phyloP scores from a whole-genome alignment of 2,329 filamentous ascomycete species.

The Zopfia rhizophila region DNA sequence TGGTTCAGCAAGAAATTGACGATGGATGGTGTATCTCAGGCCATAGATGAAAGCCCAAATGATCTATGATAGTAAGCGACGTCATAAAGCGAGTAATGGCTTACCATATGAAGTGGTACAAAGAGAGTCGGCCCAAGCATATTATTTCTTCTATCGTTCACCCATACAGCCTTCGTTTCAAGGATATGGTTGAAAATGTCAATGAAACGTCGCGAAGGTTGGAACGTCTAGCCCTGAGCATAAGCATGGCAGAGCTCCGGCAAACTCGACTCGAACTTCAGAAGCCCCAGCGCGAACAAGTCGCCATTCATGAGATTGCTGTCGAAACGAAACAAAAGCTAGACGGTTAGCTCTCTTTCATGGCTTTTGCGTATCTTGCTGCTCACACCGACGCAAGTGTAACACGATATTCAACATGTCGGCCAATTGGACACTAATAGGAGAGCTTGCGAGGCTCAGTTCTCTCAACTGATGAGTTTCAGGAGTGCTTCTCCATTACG shows the following conservation, averaged over 20 bases:
- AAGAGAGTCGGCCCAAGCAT: not conserved
- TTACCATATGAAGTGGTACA: conserved; percentile 1
- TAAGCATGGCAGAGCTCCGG: conserved; percentile 4
- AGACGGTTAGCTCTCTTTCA: conserved; percentile 4
- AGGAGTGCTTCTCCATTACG: not conserved
- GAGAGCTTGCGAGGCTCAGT: conserved; percentile 3
- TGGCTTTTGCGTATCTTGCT: not conserved
- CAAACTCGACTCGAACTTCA: not conserved
- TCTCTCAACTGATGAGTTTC: conserved; percentile 7
- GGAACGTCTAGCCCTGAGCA: not conserved
- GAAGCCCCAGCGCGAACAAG: not conserved
- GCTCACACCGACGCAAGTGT: not conserved
- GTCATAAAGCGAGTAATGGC: too few relatives aligned
- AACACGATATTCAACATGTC: not conserved
- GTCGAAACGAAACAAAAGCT: not conserved
- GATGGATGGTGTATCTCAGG: too few relatives aligned
- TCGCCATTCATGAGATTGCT: not conserved
- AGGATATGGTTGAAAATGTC: conserved; percentile 5
- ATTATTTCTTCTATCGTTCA: not conserved
- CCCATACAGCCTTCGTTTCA: conserved; percentile 4
- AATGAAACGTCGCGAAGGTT: conserved; percentile 2
- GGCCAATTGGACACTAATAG: conserved; percentile 4
- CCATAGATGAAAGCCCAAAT: too few relatives aligned
- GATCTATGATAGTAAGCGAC: too few relatives aligned
- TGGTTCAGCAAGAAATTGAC: too few relatives aligned